Evolutionary conservation across 2,329 filamentous ascomycete genomes (phyloP).

Genomic region (Aspergillus phoenicis): DNA sequence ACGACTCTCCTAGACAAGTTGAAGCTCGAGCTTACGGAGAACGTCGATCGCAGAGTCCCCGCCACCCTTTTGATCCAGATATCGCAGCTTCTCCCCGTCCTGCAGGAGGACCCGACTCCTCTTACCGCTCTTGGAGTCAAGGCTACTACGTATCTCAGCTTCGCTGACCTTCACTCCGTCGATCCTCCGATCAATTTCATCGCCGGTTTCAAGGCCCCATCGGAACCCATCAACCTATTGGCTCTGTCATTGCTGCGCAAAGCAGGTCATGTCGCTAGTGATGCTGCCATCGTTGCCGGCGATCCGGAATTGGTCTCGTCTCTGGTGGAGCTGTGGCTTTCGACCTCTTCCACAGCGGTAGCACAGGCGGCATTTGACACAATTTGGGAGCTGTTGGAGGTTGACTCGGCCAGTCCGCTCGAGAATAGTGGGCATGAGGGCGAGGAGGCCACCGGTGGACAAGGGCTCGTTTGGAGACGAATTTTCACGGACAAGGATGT

Average conservation of each 20-base stretch:
- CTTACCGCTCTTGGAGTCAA: conserved; percentile 56
- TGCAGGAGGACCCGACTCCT: conserved; percentile 62
- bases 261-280: conserved; percentile 53
- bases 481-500: conserved; percentile 63
- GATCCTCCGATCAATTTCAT: conserved; percentile 56
- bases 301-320: conserved; percentile 57
- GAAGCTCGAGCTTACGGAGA: conserved; percentile 46
- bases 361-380: conserved; percentile 57
- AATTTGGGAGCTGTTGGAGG: conserved; percentile 55
- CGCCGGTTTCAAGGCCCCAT: conserved; percentile 55
- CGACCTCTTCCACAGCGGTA: conserved; percentile 57
- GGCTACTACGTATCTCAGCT: conserved; percentile 53
- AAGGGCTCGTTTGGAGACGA: conserved; percentile 63
- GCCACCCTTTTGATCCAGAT: conserved; percentile 49
- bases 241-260: conserved; percentile 60
- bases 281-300: conserved; percentile 62
- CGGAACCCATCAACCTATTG: conserved; percentile 57
- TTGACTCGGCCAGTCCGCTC: conserved; percentile 46
- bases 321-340: conserved; percentile 62
- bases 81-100: conserved; percentile 52
- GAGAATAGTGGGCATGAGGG: conserved; percentile 29
- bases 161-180: conserved; percentile 52
- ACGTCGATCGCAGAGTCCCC: conserved; percentile 40
- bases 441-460: conserved; percentile 38
- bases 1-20: conserved; percentile 53